Percentiles rank a stretch among this genome's conserved stretches.
These are phyloP conservation scores for Erythrophleum ivorense DNA, from an alignment of 331 rosid genomes.

Conservation along the genomic window DNA sequence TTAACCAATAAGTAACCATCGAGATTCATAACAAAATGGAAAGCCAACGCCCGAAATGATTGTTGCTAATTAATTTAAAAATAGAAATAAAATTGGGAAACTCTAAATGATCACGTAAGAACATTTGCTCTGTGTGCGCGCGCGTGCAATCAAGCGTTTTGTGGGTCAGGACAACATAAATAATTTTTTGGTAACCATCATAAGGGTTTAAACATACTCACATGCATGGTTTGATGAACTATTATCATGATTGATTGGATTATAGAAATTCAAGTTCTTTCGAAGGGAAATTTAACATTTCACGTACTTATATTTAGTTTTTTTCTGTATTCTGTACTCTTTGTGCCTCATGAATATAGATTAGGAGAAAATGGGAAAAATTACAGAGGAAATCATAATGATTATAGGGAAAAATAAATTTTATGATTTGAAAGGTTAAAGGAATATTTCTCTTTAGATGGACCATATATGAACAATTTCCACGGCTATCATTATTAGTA, in stretches of 20 bases:
- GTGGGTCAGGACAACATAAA: slow-evolving; percentile 35
- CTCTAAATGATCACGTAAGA: background rate
- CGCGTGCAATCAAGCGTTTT: slow-evolving; percentile 1
- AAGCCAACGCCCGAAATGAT: slow-evolving; percentile 6
- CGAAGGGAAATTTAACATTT: background rate
- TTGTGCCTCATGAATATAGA: background rate
- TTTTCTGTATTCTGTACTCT: background rate
- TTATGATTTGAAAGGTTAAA: slow-evolving; percentile 11
- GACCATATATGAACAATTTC: slow-evolving; percentile 29
- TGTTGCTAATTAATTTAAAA: background rate
- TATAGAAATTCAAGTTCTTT: background rate
- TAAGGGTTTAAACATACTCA: slow-evolving; percentile 32
- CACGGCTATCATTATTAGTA: slow-evolving; percentile 33
- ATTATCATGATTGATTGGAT: slow-evolving; percentile 3
- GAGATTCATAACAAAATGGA: background rate
- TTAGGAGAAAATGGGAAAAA: background rate
- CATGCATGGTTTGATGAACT: slow-evolving; percentile 38
- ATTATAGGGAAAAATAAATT: slow-evolving; percentile 5
- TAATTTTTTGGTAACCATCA: slow-evolving; percentile 22
- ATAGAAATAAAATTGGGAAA: background rate
- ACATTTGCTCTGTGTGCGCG: too few species aligned
- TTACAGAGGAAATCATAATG: slow-evolving; percentile 10
- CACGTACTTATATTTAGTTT: background rate
- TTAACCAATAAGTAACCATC: slow-evolving; percentile 27
- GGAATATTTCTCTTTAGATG: background rate